phyloP scores from a whole-genome alignment of 2,329 filamentous ascomycete genomes.

The Leptoxyphium fumago region DNA sequence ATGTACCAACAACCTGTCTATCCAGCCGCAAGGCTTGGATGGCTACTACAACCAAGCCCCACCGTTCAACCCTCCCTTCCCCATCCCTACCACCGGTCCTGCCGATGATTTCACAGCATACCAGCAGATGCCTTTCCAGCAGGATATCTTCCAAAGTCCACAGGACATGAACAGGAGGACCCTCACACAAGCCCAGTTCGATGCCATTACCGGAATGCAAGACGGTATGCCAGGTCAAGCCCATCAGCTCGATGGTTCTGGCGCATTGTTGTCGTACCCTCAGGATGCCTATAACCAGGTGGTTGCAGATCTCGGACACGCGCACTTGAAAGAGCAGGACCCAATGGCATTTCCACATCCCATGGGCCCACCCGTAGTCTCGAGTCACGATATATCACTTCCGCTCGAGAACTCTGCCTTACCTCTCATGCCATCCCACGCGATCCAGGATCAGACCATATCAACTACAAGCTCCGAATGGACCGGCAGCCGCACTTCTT shows the following conservation, averaged over 20 bases:
- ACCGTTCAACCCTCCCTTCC: not conserved
- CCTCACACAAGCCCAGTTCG: constrained; percentile 23
- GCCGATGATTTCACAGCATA: not conserved
- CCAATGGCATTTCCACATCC: constrained; percentile 8
- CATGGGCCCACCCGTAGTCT: constrained; percentile 9
- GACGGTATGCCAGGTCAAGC: constrained; percentile 3
- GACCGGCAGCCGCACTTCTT: constrained; percentile 19
- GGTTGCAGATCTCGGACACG: constrained; percentile 11
- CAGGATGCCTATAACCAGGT: constrained; percentile 5
- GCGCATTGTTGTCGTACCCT: constrained; percentile 1
- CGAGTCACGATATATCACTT: constrained; percentile 14
- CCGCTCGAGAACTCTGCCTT: constrained; percentile 14
- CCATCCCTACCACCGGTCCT: not conserved
- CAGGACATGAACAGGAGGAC: constrained; percentile 21
- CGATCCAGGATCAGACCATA: constrained; percentile 11
- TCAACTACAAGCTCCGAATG: constrained; percentile 17
- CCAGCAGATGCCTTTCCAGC: constrained; percentile 3
- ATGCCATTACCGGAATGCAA: constrained; percentile 17
- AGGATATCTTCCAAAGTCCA: constrained; percentile 17
- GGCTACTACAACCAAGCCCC: constrained; percentile 3
- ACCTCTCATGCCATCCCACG: constrained; percentile 10
- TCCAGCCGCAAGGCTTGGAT: constrained; percentile 2
- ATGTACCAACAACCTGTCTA: constrained; percentile 4
- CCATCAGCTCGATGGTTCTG: constrained; percentile 1
- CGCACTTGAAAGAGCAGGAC: constrained; percentile 10